Base-by-base conservation (phyloP, 1,284 basidiomycete genomes). In the Rhodotorula sp. region DNA sequence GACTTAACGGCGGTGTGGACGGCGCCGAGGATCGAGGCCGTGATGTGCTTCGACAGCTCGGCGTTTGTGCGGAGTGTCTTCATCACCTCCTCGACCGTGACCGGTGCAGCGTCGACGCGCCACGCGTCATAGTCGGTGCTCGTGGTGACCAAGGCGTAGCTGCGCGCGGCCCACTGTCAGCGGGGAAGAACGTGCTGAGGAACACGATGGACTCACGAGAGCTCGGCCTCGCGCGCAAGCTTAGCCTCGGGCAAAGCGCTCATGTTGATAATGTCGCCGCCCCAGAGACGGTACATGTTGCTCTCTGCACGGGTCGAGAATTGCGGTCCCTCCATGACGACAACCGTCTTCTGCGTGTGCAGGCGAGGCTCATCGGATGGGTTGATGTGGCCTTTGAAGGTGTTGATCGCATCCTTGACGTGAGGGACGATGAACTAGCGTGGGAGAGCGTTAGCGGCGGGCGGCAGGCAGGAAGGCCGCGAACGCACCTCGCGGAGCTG, bases 171-270 rank as follows among this genome's bases (percentile, higher is more conserved):
- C 29, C 11, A 49, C 4, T n/a, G 6, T 19, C 36, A 55, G 24
- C 29, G 20, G 36, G 56, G 27, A 22, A 36, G 32, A 51, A 30
- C 39, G 9, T 32, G 11, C 6, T 27, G 13, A 7, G n/a, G 52
- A 32, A 46, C 4, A 27, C 30, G 49, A 20, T 3, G 62, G 19
- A 79, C 85, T 68, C 72, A 93, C 92, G 90, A 89, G 24, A 99
- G 81, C 81, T 99, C 95, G 2, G 92, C 93, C 82, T 99, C 95
- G 34, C 94, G 83, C 4, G 95, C 95, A 32, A 98, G 84, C 83
- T 99, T 99, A 34, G 94, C 89, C 82, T 99, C 95, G 4, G 95
- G 95, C 47, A 99, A 83, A 58, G 91, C 91, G 68, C 90, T 94
- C 77, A 77, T 83, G 81, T 94, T 94, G 83, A 96, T 95, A 77